Conservation (phyloP, 352 stramenopile species). For the Phytophthora idaei region DNA sequence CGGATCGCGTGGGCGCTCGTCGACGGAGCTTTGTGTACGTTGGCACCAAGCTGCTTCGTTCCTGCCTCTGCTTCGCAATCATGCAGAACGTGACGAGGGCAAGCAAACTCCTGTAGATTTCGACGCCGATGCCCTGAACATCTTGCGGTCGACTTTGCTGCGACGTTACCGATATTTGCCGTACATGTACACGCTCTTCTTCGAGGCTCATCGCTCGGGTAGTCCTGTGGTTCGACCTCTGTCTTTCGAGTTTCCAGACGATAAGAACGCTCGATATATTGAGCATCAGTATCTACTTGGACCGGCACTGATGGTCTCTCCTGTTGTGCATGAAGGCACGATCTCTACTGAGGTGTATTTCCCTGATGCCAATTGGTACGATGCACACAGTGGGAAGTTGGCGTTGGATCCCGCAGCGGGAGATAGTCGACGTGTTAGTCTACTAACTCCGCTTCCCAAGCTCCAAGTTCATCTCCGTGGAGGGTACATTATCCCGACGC, state of each 20-base stretch:
- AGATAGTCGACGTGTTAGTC: constrained; percentile 33
- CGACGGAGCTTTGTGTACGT: constrained; percentile 75
- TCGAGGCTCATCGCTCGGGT: constrained; percentile 51
- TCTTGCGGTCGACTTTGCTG: constrained; percentile 63
- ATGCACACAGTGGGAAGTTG: constrained; percentile 53
- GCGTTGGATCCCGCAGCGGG: constrained; percentile 16
- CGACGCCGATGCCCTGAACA: constrained; percentile 65
- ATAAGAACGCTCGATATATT: constrained; percentile 41
- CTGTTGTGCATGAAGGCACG: constrained; percentile 65
- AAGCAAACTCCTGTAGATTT: constrained; percentile 74
- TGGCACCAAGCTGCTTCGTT: constrained; percentile 86
- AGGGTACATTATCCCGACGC: constrained; percentile 65
- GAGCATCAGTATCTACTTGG: constrained; percentile 82
- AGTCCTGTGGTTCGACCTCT: constrained; percentile 58
- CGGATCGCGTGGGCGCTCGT: constrained; percentile 49
- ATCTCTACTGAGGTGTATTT: constrained; percentile 74
- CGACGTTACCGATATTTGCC: constrained; percentile 75
- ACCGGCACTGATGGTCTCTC: constrained; percentile 75
- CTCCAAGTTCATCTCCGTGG: constrained; percentile 74
- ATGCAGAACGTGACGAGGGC: constrained; percentile 44
- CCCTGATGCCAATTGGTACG: constrained; percentile 73
- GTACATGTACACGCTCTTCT: constrained; percentile 90
- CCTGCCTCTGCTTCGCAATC: constrained; percentile 79
- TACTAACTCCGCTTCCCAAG: constrained; percentile 61
- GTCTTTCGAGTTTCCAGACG: constrained; percentile 68